Conservation (phyloP, 306 rosid genomes). For the Arachis hypogaea region DNA sequence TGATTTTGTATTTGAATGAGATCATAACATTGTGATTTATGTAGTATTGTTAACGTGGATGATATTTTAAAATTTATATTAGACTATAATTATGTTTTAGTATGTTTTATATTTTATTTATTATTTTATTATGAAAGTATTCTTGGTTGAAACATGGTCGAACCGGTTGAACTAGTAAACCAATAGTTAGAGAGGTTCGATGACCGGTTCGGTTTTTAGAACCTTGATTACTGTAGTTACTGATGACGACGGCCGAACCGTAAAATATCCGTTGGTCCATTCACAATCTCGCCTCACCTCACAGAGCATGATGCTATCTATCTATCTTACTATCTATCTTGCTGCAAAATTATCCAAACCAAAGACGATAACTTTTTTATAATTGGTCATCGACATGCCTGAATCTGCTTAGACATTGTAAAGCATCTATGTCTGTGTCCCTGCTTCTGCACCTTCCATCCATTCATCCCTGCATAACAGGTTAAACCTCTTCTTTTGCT, state of each 20-base stretch:
- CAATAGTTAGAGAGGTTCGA: too few species aligned
- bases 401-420: not conserved
- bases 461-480: not conserved
- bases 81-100: too few species aligned
- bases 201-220: too few species aligned
- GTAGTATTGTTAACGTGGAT: too few species aligned
- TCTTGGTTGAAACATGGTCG: too few species aligned
- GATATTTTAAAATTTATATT: too few species aligned
- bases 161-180: too few species aligned
- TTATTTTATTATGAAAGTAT: too few species aligned
- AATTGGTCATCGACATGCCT: not conserved
- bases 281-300: not conserved
- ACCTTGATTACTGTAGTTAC: too few species aligned
- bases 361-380: not conserved
- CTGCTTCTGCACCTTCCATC: not conserved
- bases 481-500: not conserved
- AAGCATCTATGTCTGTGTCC: not conserved
- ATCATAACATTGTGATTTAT: too few species aligned
- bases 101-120: too few species aligned
- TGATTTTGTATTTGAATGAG: too few species aligned
- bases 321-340: not conserved
- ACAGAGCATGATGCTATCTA: not conserved
- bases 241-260: not conserved
- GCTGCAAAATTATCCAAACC: not conserved
- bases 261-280: not conserved